Evolutionary conservation across 805 yeast genomes (phyloP).

Genomic region (Isabelozyma heimii): DNA sequence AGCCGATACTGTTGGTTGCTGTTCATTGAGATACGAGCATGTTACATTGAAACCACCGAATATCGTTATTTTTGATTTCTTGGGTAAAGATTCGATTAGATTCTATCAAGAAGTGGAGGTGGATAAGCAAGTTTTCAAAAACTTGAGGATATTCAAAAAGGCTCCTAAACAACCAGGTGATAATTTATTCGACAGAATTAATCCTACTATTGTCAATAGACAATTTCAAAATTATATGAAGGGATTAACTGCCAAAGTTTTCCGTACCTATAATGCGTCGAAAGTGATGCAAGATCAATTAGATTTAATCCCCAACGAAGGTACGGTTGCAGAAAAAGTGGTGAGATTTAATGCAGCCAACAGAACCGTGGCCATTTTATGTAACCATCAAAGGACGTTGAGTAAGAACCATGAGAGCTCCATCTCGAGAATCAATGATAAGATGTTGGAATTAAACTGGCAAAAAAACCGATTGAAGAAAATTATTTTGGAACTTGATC

Average conservation of each 20-base stretch:
- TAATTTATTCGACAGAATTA: slow-evolving; percentile 86
- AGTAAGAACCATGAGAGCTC: slow-evolving; percentile 80
- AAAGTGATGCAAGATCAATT: slow-evolving; percentile 95
- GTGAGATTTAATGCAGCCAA: slow-evolving; percentile 91
- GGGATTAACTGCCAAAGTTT: slow-evolving; percentile 93
- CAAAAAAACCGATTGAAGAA: slow-evolving; percentile 71
- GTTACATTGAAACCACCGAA: slow-evolving; percentile 81
- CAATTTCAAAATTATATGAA: slow-evolving; percentile 88
- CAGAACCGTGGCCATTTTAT: slow-evolving; percentile 89
- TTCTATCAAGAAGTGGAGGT: slow-evolving; percentile 92
- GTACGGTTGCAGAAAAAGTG: slow-evolving; percentile 83
- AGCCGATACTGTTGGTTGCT: slow-evolving; percentile 98
- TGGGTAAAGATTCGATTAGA: slow-evolving; percentile 94
- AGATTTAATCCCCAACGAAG: slow-evolving; percentile 79
- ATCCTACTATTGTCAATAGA: slow-evolving; percentile 78
- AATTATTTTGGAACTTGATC: slow-evolving; percentile 67
- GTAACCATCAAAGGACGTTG: slow-evolving; percentile 96
- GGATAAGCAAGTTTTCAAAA: slow-evolving; percentile 87
- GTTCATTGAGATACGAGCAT: slow-evolving; percentile 90
- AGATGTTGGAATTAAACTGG: slow-evolving; percentile 80
- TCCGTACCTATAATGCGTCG: slow-evolving; percentile 96
- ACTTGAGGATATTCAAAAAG: slow-evolving; percentile 81
- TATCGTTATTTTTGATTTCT: slow-evolving; percentile 82
- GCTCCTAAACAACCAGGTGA: slow-evolving; percentile 90
- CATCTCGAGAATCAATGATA: slow-evolving; percentile 75